phyloP scores from a whole-genome alignment of 2,329 filamentous ascomycete genomes.

The Bipolaris victoriae region DNA sequence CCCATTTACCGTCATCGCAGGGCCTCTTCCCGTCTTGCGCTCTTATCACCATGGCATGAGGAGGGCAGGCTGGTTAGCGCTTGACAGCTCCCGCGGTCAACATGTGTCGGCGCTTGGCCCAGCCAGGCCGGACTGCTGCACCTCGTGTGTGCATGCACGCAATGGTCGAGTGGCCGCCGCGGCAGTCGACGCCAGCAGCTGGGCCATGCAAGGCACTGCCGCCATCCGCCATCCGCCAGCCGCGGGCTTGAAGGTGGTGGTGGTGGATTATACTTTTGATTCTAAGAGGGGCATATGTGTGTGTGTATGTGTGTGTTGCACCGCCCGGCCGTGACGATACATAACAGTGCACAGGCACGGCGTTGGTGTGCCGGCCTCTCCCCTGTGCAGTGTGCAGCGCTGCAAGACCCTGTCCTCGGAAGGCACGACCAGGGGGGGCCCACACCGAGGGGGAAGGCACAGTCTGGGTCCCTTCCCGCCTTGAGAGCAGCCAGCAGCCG shows the following conservation, averaged over 20 bases:
- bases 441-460: conserved; percentile 29
- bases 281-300: no score
- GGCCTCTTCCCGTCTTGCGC: conserved; percentile 26
- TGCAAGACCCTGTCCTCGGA: conserved; percentile 17
- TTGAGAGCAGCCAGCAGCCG: conserved; percentile 14
- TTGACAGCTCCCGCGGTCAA: conserved; percentile 20
- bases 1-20: conserved; percentile 26
- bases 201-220: conserved; percentile 20
- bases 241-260: not conserved
- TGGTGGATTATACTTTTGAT: not conserved
- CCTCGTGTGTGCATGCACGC: not conserved
- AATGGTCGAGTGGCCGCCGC: not conserved
- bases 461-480: conserved; percentile 21
- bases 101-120: conserved; percentile 10
- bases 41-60: conserved; percentile 29
- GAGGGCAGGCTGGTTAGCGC: conserved; percentile 25
- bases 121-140: conserved; percentile 16
- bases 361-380: conserved; percentile 10
- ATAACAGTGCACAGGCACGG: conserved; percentile 7
- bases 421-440: conserved; percentile 19
- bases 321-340: conserved; percentile 1
- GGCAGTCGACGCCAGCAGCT: not conserved
- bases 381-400: conserved; percentile 2
- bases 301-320: not conserved
- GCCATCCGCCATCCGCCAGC: not conserved